These are phyloP conservation scores for Thelonectria blattea DNA, from an alignment of 2,329 filamentous ascomycete genomes.

Conservation along the genomic window DNA sequence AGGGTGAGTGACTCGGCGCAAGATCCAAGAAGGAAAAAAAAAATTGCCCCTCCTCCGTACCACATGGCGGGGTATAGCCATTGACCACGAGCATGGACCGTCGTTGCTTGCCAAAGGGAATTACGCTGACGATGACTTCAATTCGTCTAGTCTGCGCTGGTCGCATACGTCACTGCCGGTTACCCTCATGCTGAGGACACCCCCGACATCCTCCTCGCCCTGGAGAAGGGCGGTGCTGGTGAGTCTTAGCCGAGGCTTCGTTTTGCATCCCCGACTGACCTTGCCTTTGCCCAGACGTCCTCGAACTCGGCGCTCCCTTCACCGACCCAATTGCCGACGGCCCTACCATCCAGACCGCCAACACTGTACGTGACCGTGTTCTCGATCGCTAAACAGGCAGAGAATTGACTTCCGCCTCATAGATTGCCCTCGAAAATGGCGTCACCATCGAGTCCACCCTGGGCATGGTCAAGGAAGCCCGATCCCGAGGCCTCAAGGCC, in stretches of 20 bases:
- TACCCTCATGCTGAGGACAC: constrained; percentile 85
- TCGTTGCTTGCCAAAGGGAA: background rate
- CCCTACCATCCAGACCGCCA: constrained; percentile 94
- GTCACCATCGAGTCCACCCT: constrained; percentile 82
- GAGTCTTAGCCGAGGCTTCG: constrained; percentile 39
- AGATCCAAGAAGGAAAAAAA: background rate
- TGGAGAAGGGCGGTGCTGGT: constrained; percentile 94
- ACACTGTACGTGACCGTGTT: constrained; percentile 66
- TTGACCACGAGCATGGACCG: background rate
- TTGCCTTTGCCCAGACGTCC: constrained; percentile 67
- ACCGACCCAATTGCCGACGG: constrained; percentile 98
- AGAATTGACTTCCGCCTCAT: constrained; percentile 33
- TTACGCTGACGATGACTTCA: constrained; percentile 28
- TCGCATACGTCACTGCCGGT: constrained; percentile 96
- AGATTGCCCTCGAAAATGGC: constrained; percentile 81
- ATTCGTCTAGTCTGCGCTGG: constrained; percentile 72
- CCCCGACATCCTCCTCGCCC: constrained; percentile 80
- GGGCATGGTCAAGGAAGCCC: constrained; percentile 81
- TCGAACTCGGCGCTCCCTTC: constrained; percentile 95
- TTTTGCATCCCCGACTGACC: background rate
- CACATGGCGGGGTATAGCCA: constrained; percentile 31
- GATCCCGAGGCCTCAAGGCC: constrained; percentile 75
- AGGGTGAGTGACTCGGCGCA: constrained; percentile 52
- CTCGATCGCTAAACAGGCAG: background rate
- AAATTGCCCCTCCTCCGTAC: constrained; percentile 36